Percentiles rank a stretch among this genome's conserved stretches.
Conservation (phyloP, 2,329 filamentous ascomycete genomes). For the Ophiosphaerella herpotricha region DNA sequence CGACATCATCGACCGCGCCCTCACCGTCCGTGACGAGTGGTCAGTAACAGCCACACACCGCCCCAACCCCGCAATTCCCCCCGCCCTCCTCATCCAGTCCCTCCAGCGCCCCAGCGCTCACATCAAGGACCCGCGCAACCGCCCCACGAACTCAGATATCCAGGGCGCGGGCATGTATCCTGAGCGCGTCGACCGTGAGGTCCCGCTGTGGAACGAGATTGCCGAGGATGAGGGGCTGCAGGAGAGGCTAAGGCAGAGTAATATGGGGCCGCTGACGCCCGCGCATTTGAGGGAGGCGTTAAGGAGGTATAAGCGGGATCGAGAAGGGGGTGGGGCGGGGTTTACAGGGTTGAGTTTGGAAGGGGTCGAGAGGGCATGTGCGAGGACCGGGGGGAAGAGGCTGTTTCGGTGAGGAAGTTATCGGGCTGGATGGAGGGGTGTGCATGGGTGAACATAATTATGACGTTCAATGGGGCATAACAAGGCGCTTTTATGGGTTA, state of each 20-base stretch:
- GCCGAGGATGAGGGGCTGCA: slow-evolving; percentile 25
- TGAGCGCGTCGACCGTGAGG: slow-evolving; percentile 26
- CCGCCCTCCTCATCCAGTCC: slow-evolving; percentile 28
- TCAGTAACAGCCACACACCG: slow-evolving; percentile 52
- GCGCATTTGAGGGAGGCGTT: slow-evolving; percentile 77
- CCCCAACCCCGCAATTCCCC: slow-evolving; percentile 37
- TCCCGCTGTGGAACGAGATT: slow-evolving; percentile 36
- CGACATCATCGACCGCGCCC: slow-evolving; percentile 73
- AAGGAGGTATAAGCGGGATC: slow-evolving; percentile 66
- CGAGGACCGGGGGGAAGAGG: slow-evolving; percentile 51
- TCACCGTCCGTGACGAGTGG: slow-evolving; percentile 74
- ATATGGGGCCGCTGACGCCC: slow-evolving; percentile 66
- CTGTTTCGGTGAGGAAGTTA: slow-evolving; percentile 47
- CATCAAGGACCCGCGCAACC: slow-evolving; percentile 31
- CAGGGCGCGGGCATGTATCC: slow-evolving; percentile 29
- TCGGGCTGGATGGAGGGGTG: no score
- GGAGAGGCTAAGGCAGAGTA: slow-evolving; percentile 37
- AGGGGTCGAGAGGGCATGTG: slow-evolving; percentile 51
- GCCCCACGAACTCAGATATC: slow-evolving; percentile 35
- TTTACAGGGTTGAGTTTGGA: slow-evolving; percentile 56
- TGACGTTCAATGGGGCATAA: not conserved
- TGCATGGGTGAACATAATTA: not conserved
- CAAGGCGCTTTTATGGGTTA: no score
- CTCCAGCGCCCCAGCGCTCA: slow-evolving; percentile 37
- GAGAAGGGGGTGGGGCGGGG: slow-evolving; percentile 65